These are phyloP conservation scores for Bondarzewia mesenterica DNA, from an alignment of 1,284 basidiomycete species.

Conservation along the genomic window DNA sequence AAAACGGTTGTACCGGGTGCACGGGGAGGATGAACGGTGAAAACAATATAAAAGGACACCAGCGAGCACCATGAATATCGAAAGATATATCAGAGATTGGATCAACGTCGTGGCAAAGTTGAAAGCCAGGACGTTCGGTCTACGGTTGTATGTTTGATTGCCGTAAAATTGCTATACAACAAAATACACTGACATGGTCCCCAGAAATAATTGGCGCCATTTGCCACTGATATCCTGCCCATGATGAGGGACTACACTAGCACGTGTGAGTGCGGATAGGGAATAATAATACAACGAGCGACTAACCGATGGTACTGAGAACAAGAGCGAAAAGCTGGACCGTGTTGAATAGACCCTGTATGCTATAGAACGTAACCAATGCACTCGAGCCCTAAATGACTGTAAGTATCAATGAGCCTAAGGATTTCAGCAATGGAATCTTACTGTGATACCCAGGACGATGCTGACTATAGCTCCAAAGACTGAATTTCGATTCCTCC, in stretches of 20 bases:
- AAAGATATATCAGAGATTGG: slow-evolving; percentile 46
- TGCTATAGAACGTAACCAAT: slow-evolving; percentile 57
- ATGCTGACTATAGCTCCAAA: slow-evolving; percentile 32
- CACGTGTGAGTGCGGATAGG: background rate
- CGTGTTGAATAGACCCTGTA: slow-evolving; percentile 59
- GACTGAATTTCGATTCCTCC: slow-evolving; percentile 46
- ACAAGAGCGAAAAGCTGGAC: slow-evolving; percentile 66
- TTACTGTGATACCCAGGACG: slow-evolving; percentile 45
- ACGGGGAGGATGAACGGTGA: slow-evolving; percentile 37
- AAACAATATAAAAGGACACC: slow-evolving; percentile 49
- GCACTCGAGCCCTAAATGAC: slow-evolving; percentile 52
- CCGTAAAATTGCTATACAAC: slow-evolving; percentile 3
- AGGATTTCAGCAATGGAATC: slow-evolving; percentile 14
- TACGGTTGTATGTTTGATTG: slow-evolving; percentile 19
- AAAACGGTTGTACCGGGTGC: slow-evolving; percentile 36
- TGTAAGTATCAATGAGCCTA: background rate
- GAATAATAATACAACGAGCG: background rate
- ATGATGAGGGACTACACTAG: slow-evolving; percentile 33
- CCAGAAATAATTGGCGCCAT: slow-evolving; percentile 52
- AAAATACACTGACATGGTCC: slow-evolving; percentile 46
- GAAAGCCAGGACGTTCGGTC: slow-evolving; percentile 62
- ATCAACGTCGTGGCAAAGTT: slow-evolving; percentile 52
- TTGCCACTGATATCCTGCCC: slow-evolving; percentile 30
- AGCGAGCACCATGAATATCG: slow-evolving; percentile 47
- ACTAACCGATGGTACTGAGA: slow-evolving; percentile 52